These are phyloP conservation scores for Pythium angustatum DNA, from an alignment of 352 stramenopile species.

Conservation along the genomic window DNA sequence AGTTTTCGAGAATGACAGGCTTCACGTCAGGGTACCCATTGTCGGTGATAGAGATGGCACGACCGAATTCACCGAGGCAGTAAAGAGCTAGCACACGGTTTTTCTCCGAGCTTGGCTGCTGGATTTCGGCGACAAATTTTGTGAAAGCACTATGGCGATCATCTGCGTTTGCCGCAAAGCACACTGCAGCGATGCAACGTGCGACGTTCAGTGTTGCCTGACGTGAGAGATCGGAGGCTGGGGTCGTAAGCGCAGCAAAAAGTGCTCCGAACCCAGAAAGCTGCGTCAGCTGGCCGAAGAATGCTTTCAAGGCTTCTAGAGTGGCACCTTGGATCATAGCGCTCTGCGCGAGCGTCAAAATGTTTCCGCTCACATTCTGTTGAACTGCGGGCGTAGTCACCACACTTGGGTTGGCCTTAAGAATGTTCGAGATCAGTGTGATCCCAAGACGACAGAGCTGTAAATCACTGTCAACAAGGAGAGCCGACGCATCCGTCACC, in stretches of 20 bases:
- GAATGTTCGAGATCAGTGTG: constrained; percentile 77
- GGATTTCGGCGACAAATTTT: constrained; percentile 74
- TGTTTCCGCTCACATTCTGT: constrained; percentile 70
- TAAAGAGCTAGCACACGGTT: constrained; percentile 92
- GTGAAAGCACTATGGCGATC: constrained; percentile 72
- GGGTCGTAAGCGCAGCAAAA: constrained; percentile 77
- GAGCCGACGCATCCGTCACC: constrained; percentile 86
- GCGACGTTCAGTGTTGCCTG: constrained; percentile 94
- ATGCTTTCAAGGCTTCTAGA: constrained; percentile 65
- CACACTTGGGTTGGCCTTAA: constrained; percentile 64
- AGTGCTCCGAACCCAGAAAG: constrained; percentile 86
- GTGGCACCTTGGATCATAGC: constrained; percentile 88
- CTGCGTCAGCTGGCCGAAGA: constrained; percentile 75
- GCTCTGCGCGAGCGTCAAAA: constrained; percentile 88
- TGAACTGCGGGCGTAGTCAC: constrained; percentile 62
- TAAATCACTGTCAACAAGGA: constrained; percentile 96
- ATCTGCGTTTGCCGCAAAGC: constrained; percentile 48
- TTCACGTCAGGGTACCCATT: constrained; percentile 85
- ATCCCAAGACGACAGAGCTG: constrained; percentile 95
- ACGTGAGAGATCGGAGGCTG: constrained; percentile 69
- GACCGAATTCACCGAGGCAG: constrained; percentile 94
- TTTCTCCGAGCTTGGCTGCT: constrained; percentile 51
- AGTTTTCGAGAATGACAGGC: constrained; percentile 88
- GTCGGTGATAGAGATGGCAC: constrained; percentile 82
- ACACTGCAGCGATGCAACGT: constrained; percentile 90